A percentile compares a stretch with the other conserved stretches of the same genome.
These are phyloP conservation scores for Sporisorium graminicola DNA, from an alignment of 1,284 basidiomycete genomes.

Conservation along the genomic window DNA sequence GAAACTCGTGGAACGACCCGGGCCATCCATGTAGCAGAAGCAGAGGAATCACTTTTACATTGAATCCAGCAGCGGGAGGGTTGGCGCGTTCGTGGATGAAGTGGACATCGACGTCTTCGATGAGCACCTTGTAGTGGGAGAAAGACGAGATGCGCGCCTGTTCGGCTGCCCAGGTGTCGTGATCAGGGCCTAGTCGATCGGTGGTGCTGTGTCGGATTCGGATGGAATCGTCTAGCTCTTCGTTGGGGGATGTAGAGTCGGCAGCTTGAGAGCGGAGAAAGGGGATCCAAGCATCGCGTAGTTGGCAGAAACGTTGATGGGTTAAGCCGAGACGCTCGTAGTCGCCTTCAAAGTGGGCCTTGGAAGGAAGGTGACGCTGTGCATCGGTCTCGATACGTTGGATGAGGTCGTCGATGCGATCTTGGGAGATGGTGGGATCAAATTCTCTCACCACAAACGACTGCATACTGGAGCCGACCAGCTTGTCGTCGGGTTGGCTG, in stretches of 20 bases:
- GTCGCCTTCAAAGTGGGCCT: constrained; percentile 43
- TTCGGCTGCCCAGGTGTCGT: constrained; percentile 56
- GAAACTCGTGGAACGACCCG: constrained; percentile 62
- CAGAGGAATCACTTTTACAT: constrained; percentile 65
- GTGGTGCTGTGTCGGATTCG: constrained; percentile 4
- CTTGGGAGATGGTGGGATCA: constrained; percentile 34
- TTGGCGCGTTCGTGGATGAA: constrained; percentile 64
- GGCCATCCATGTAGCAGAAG: constrained; percentile 70
- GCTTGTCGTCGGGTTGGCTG: constrained; percentile 11
- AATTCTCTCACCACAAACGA: constrained; percentile 32
- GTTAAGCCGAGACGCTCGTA: constrained; percentile 48
- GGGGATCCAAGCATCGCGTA: constrained; percentile 45
- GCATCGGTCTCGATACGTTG: constrained; percentile 30
- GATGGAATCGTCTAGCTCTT: constrained; percentile 17
- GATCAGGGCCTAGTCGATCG: constrained; percentile 41
- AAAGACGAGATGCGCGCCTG: constrained; percentile 50
- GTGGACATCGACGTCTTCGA: constrained; percentile 64
- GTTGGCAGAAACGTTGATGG: constrained; percentile 41
- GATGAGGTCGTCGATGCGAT: constrained; percentile 32
- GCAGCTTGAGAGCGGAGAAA: constrained; percentile 34
- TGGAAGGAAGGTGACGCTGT: constrained; percentile 23
- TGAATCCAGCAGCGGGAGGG: constrained; percentile 10
- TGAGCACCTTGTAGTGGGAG: constrained; percentile 49
- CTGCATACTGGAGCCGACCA: constrained; percentile 35
- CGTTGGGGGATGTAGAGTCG: constrained; percentile 8